Base-by-base conservation (phyloP, 2,329 filamentous ascomycete genomes). In the Boeremia exigua region DNA sequence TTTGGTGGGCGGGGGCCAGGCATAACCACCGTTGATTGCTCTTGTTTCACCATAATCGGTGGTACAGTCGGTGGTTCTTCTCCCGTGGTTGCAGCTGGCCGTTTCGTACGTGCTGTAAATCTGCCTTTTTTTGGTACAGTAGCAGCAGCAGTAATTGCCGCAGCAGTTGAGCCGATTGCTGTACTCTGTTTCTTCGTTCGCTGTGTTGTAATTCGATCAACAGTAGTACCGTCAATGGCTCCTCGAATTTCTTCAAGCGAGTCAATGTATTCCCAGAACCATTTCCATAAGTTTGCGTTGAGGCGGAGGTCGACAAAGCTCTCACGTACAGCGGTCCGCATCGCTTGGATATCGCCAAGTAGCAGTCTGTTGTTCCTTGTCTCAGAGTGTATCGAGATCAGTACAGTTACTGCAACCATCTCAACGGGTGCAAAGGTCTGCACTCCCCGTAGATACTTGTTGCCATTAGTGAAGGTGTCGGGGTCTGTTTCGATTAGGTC, bases 371-470 rank as follows among this genome's bases (percentile, higher is more conserved):
- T 63, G 44, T 68, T 68, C 10, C 72, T 55, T 4, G 59, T 62
- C 9, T 71, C 66, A 1, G 59, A 65, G 48, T 74, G 66, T 45
- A 65, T 61, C 1, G 71, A 75, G 15, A 76, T 72, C 4, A 77
- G 53, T 6, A 72, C 67, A 3, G 69, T 55, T 3, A 73, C 66
- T 10, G 66, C 71, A 2, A 76, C 61, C 58, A 77, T 64, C 38
- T 77, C 75, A 2, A 77, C 45, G n/a, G 73, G 73, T 4, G 74
- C 66, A 48, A 76, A 77, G 0, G 68, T 73, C 45, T 72, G 68
- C 6, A 70, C 68, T 28, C 65, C 61, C 9, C 47, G 52, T 2
- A 74, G 40, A 17, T 60, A 59, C 12, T 62, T 65, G 30, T 67
- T 61, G 14, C 60, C 63, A 23, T 75, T 71, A 0, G 62, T 68